Conservation (phyloP, 192 early-diverging fungal genomes). For the Backusella sp. region DNA sequence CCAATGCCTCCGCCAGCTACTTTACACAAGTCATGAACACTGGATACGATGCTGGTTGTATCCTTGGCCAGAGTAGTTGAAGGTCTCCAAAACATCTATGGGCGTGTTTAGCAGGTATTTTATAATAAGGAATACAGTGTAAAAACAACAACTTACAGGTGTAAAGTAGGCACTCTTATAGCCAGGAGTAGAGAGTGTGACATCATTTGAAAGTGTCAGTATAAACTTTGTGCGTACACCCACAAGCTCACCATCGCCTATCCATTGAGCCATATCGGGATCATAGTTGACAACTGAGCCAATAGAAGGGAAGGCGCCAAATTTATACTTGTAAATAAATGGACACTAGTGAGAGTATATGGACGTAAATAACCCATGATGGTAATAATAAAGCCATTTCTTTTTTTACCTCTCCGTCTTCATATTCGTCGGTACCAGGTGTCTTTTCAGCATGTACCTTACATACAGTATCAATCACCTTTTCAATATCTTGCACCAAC, state of each 20-base stretch:
- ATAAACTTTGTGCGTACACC: constrained; percentile 28
- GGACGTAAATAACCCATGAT: too few species aligned
- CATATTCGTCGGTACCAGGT: constrained; percentile 11
- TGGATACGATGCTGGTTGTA: neutral
- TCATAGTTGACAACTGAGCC: constrained; percentile 34
- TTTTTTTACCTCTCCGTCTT: constrained; percentile 11
- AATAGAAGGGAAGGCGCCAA: constrained; percentile 17
- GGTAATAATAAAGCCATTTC: neutral
- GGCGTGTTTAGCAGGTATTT: neutral
- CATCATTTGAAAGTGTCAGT: constrained; percentile 4
- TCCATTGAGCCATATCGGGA: constrained; percentile 32
- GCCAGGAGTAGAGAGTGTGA: neutral
- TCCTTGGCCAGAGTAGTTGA: neutral
- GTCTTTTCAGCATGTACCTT: constrained; percentile 21
- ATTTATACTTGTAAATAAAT: constrained; percentile 22
- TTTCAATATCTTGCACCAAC: constrained; percentile 7
- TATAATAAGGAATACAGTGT: neutral
- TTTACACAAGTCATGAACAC: constrained; percentile 5
- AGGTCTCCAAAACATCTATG: constrained; percentile 19
- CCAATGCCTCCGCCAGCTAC: constrained; percentile 11
- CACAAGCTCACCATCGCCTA: constrained; percentile 32
- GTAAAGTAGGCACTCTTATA: neutral
- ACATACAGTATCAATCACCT: constrained; percentile 21
- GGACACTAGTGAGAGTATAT: constrained; percentile 12
- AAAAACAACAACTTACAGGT: neutral